Base-by-base conservation (phyloP, 768 basidiomycete species). In the Mrakia gelida region DNA sequence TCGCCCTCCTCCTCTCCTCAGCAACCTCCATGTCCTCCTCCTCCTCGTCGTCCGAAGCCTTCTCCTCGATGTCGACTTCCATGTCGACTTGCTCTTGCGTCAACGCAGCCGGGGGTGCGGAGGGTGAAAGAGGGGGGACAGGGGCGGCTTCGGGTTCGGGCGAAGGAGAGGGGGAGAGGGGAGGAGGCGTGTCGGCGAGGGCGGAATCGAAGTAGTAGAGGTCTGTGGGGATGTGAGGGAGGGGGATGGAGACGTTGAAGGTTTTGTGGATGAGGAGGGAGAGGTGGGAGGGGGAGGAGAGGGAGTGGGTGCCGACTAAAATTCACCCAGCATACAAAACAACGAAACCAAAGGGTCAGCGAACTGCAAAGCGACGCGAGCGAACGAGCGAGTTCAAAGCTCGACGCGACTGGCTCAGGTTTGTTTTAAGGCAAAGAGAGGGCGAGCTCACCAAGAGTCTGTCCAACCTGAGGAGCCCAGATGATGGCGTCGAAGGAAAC, bases 171-270 rank as follows among this genome's bases (percentile, higher is more conserved):
- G 72, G 71, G 2, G 71, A 61, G 30, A 54, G 56, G 82, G 92
- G 92, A 16, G 90, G 89, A 0, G 92, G 87, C 6, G 91, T 93
- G 80, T 93, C 76, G 59, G 76, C 76, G 56, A 79, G 52, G 18
- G 56, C 34, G 32, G 65, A 92, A 84, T 95, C 92, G 82, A 96
- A 98, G 76, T 89, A 88, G 91, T 92, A 95, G 78, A 88, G 84
- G 45, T 91, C 90, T 38, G 86, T 86, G 3, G 93, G 92, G 80
- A 98, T 94, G 83, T 97, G 94, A 82, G 92, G 89, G 76, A 92
- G 89, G 3, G 95, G 95, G 84, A 98, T 95, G 28, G 95, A 95
- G 26, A 92, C 92, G 84, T 98, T 98, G 87, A 97, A 98, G 9
- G 93, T 97, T 34, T 90, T 89, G 81, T 95, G 92, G 4, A 95